These are phyloP conservation scores for Plasmodium fragile DNA, from an alignment of 169 alveolate species.

Conservation along the genomic window DNA sequence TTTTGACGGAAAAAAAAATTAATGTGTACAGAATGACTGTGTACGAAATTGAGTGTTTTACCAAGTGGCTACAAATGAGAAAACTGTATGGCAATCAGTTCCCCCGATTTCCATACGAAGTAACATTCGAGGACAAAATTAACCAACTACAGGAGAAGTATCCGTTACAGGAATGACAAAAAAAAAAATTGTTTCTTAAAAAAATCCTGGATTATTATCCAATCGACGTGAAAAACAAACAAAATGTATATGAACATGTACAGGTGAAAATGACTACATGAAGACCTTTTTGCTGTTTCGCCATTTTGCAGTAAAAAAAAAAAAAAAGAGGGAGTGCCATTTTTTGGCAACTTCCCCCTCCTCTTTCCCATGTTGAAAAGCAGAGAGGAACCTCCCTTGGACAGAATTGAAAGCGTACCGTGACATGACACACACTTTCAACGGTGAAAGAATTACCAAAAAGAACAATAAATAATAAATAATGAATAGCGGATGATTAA, in stretches of 20 bases:
- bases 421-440: not conserved
- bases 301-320: not conserved
- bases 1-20: slow-evolving; percentile 81
- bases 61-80: slow-evolving; percentile 87
- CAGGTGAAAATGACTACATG: not conserved
- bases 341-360: not conserved
- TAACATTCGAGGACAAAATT: slow-evolving; percentile 87
- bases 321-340: not conserved
- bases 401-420: not conserved
- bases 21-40: slow-evolving; percentile 87
- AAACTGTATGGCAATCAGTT: slow-evolving; percentile 82
- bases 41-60: slow-evolving; percentile 86
- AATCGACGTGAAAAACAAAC: not conserved
- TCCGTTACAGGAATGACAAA: slow-evolving; percentile 76
- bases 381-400: not conserved
- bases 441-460: not conserved
- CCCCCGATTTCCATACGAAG: slow-evolving; percentile 88
- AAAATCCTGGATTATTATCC: not conserved
- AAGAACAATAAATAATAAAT: too few species aligned
- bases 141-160: slow-evolving; percentile 80
- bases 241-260: not conserved
- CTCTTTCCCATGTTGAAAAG: not conserved
- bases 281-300: not conserved
- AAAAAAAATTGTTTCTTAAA: not conserved
- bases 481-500: too few species aligned